A percentile compares a stretch with the other conserved stretches of the same genome.
phyloP scores from a whole-genome alignment of 2,329 filamentous ascomycete genomes.

The Xylaria sp. region DNA sequence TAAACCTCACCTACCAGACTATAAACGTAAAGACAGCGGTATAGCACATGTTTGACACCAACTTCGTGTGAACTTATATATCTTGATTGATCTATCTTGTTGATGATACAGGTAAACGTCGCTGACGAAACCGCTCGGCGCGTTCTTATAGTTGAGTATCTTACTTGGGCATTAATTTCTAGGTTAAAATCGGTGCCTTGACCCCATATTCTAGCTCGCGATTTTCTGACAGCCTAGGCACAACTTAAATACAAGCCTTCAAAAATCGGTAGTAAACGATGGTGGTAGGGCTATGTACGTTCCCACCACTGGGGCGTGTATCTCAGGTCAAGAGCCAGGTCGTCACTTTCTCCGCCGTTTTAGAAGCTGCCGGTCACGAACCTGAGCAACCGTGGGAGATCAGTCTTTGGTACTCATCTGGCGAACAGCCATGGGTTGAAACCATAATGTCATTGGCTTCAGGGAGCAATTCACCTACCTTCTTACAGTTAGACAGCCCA shows the following conservation, averaged over 20 bases:
- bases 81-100: too few relatives aligned
- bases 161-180: neutral
- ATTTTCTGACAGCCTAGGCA: too few relatives aligned
- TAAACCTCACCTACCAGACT: neutral
- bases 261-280: neutral
- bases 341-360: conserved; percentile 69
- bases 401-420: conserved; percentile 71
- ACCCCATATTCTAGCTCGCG: neutral
- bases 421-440: conserved; percentile 63
- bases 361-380: conserved; percentile 66
- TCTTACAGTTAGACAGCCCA: conserved; percentile 52
- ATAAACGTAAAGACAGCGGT: too few relatives aligned
- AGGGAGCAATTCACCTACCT: conserved; percentile 48
- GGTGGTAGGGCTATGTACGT: conserved; percentile 54
- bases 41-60: too few relatives aligned
- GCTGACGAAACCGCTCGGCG: too few relatives aligned
- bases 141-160: neutral
- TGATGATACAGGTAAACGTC: too few relatives aligned
- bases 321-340: conserved; percentile 60
- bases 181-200: neutral
- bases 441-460: conserved; percentile 45
- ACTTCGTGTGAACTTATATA: too few relatives aligned
- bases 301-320: conserved; percentile 77
- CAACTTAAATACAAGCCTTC: neutral
- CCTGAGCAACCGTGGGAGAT: conserved; percentile 70